A percentile compares a stretch with the other conserved stretches of the same genome.
phyloP scores from a whole-genome alignment of 2,329 filamentous ascomycete species.

The Colletotrichum sp. region DNA sequence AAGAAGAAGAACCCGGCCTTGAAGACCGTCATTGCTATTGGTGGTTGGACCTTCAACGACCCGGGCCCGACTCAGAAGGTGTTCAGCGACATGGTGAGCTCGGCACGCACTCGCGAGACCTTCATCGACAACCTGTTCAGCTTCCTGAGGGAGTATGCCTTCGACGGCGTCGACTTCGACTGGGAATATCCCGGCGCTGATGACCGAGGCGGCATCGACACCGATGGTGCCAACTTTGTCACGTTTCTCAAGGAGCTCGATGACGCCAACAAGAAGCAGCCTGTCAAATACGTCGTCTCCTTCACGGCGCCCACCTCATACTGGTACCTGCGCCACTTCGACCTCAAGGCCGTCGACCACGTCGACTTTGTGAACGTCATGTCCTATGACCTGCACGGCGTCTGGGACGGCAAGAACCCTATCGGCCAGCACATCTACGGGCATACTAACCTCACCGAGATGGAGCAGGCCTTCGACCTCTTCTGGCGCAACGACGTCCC shows the following conservation, averaged over 20 bases:
- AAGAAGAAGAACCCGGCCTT: constrained; percentile 31
- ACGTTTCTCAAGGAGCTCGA: constrained; percentile 25
- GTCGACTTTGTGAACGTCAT: constrained; percentile 11
- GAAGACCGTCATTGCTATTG: constrained; percentile 38
- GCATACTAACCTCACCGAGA: constrained; percentile 48
- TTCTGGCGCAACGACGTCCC: no score
- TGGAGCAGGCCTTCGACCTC: no score
- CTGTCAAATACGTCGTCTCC: constrained; percentile 22
- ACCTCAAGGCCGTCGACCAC: constrained; percentile 16
- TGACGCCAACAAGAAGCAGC: constrained; percentile 6
- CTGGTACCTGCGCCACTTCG: constrained; percentile 34
- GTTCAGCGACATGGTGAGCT: constrained; percentile 29
- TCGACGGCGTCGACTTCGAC: constrained; percentile 22
- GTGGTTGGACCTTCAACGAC: constrained; percentile 46
- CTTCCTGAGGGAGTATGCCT: constrained; percentile 5
- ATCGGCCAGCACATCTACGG: constrained; percentile 36
- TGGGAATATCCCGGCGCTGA: constrained; percentile 20
- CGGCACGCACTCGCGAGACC: no score
- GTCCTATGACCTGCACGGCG: constrained; percentile 35
- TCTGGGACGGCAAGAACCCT: constrained; percentile 39
- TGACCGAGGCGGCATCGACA: constrained; percentile 23
- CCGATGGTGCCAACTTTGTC: constrained; percentile 26
- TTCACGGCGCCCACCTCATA: constrained; percentile 29
- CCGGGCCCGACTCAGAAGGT: constrained; percentile 25
- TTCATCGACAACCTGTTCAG: not conserved